Conservation (phyloP, 768 basidiomycete genomes). For the Kwoniella sp. region DNA sequence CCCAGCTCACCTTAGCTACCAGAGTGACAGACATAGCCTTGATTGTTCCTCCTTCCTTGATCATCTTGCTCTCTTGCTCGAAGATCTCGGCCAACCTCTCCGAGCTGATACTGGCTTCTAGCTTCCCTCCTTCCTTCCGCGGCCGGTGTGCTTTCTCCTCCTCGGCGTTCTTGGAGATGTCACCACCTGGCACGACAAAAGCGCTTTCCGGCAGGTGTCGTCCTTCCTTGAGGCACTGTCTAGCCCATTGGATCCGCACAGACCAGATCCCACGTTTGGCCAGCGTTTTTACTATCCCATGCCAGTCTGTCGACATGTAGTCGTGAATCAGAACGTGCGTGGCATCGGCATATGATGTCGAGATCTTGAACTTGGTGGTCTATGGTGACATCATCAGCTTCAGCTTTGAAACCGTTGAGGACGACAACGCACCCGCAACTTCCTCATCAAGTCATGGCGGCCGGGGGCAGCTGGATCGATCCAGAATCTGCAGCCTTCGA, state of each 20-base stretch:
- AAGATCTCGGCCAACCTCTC: conserved; percentile 8
- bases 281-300: conserved; percentile 10
- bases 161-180: neutral
- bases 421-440: conserved; percentile 9
- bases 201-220: conserved; percentile 10
- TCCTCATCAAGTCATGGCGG: conserved; percentile 6
- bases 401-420: neutral
- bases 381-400: neutral
- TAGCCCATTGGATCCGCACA: conserved; percentile 10
- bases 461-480: conserved; percentile 18
- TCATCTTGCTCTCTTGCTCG: neutral
- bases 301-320: conserved; percentile 16
- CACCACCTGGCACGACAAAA: conserved; percentile 3
- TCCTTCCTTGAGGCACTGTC: conserved; percentile 7
- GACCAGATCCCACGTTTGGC: conserved; percentile 19
- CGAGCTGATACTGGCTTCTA: neutral
- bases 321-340: conserved; percentile 29
- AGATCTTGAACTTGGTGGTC: conserved; percentile 14
- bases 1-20: neutral
- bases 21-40: neutral
- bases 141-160: neutral
- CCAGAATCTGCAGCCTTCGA: conserved; percentile 19
- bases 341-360: conserved; percentile 13
- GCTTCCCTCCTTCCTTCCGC: neutral
- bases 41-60: neutral